Evolutionary conservation across 148 eudicot genomes (phyloP).

Genomic region (Gaultheria prostrata): DNA sequence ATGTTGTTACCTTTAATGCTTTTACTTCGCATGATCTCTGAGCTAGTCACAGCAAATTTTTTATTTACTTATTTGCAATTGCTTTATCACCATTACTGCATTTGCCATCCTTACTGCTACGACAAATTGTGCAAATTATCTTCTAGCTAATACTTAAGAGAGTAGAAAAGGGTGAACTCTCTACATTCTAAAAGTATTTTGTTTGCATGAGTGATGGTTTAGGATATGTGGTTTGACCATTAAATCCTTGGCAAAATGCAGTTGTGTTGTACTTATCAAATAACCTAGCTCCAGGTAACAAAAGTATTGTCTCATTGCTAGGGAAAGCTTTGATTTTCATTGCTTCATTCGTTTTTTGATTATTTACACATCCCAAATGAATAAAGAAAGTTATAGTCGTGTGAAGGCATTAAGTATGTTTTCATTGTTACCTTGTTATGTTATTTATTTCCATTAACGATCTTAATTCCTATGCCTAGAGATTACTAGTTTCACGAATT

Average conservation of each 20-base stretch:
- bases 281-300: neutral
- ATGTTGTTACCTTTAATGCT: neutral
- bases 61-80: neutral
- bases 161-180: neutral
- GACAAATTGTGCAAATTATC: neutral
- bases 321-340: neutral
- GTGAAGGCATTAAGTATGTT: neutral
- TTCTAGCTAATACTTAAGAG: neutral
- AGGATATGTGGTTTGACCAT: neutral
- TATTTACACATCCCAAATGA: neutral
- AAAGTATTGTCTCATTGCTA: neutral
- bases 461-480: neutral
- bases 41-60: neutral
- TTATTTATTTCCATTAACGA: neutral
- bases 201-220: neutral
- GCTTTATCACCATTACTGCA: neutral
- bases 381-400: neutral
- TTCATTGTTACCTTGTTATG: neutral
- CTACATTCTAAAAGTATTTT: neutral
- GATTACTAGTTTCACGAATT: neutral
- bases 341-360: neutral
- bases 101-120: neutral
- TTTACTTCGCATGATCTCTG: neutral
- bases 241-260: neutral
- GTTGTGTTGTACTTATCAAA: neutral